Evolutionary conservation across 2,329 filamentous ascomycete genomes (phyloP).

Genomic region (Fusarium secorum): DNA sequence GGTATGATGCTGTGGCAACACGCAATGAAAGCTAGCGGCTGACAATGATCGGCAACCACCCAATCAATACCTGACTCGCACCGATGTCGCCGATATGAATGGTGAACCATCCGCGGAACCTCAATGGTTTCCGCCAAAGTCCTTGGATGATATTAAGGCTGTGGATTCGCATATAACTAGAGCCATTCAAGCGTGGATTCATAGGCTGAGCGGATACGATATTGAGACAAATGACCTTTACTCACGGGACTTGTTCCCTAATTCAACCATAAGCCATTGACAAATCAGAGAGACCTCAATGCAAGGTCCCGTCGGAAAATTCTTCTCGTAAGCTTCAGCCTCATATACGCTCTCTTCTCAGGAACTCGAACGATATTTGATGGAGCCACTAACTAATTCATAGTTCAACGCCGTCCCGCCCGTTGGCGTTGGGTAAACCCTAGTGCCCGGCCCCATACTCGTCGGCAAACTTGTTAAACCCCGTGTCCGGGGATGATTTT

Average conservation of each 20-base stretch:
- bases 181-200: neutral
- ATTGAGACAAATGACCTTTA: neutral
- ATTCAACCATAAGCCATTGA: neutral
- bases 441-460: slow-evolving; percentile 2
- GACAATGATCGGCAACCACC: neutral
- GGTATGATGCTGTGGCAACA: neutral
- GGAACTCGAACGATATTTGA: neutral
- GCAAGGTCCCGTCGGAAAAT: neutral
- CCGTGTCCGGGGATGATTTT: neutral
- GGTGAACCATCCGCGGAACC: neutral
- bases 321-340: neutral
- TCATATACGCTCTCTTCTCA: neutral
- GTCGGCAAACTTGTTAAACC: neutral
- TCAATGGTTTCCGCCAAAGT: neutral
- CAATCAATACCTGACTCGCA: neutral
- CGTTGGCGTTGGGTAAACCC: neutral
- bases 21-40: neutral
- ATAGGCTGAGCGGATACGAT: neutral
- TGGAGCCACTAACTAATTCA: neutral
- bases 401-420: neutral
- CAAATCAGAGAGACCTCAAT: neutral
- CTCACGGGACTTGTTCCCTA: neutral
- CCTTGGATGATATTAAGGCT: neutral
- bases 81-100: too few species aligned
- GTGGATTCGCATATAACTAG: neutral